Percentiles rank a stretch among this genome's conserved stretches.
phyloP scores from a whole-genome alignment of 2,329 filamentous ascomycete species.

The Emydomyces testavorans region DNA sequence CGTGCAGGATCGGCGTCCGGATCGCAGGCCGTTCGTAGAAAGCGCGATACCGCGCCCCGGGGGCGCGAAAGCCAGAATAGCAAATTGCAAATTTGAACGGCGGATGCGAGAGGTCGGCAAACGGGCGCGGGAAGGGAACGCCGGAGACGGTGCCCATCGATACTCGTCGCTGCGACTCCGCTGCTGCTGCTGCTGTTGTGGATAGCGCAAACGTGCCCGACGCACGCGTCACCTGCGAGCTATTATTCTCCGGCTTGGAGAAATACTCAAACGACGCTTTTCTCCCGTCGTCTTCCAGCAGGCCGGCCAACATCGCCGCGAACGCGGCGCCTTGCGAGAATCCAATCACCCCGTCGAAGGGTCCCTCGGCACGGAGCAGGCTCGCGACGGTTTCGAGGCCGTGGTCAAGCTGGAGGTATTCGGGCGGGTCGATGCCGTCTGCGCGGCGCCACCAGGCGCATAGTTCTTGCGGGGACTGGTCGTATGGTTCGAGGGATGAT shows the following conservation, averaged over 20 bases:
- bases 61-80: slow-evolving; percentile 67
- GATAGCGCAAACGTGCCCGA: slow-evolving; percentile 1
- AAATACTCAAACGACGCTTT: slow-evolving; percentile 40
- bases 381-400: slow-evolving; percentile 55
- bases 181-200: neutral
- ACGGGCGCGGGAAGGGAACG: slow-evolving; percentile 43
- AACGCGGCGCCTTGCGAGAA: slow-evolving; percentile 71
- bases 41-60: slow-evolving; percentile 49
- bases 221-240: slow-evolving; percentile 4
- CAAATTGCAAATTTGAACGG: slow-evolving; percentile 59
- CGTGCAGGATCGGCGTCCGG: slow-evolving; percentile 65
- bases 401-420: slow-evolving; percentile 58
- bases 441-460: slow-evolving; percentile 72
- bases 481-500: slow-evolving; percentile 25
- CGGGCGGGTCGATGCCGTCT: slow-evolving; percentile 48
- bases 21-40: slow-evolving; percentile 63
- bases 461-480: slow-evolving; percentile 49
- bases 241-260: slow-evolving; percentile 17
- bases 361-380: slow-evolving; percentile 50
- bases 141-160: slow-evolving; percentile 26
- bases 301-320: slow-evolving; percentile 58
- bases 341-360: slow-evolving; percentile 66
- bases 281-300: slow-evolving; percentile 49
- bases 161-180: neutral
- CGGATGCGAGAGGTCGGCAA: slow-evolving; percentile 37